Evolutionary conservation across 345 rosid species (phyloP), one percentile per base, ranked within the genome.

Genomic region (Durio zibethinus): DNA sequence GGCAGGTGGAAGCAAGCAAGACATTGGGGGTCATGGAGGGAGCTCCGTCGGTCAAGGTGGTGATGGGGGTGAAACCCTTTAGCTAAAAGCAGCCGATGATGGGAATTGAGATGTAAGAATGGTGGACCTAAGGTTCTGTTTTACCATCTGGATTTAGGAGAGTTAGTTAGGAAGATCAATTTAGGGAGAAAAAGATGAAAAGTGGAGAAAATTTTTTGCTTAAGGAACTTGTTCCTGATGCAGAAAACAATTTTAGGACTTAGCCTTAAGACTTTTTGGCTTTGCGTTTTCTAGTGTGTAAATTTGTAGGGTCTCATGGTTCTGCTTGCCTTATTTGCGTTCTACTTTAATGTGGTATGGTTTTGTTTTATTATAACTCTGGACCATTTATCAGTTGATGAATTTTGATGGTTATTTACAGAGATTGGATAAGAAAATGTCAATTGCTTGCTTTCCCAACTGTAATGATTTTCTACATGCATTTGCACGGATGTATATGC

Each of bases 11-110:
- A 85, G 87, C 87, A 94, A 92, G 93, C 95, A 88, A 52, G 98
- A 97, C 57, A 81, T 92, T 27, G 96, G 96, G 70, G 97, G 89
- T 14, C 89, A 94, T 72, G 98, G 97, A 12, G 94, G 92, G 25
- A 88, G 92, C 84, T 90, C 97, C 0, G 92, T 87, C 36, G 87
- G 89, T 59, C 86, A 82, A 42, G 86, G 89, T 50, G 86, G 89
- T 16, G 93, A 93, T 63, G 99, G 97, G 8, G 98, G 97, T 16
- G 99, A 94, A 84, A 89, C 90, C 25, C 91, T 88, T 31, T 97
- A 97, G 90, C 83, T 97, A 89, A 97, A 91, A 84, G 84, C 93
- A 1, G 73, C 85, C 0, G 97, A 91, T 61, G 98, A 91, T 12
- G 97, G 93, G 70, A 93, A 93, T 76, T 92, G 80, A 86, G 71